phyloP scores from a whole-genome alignment of 1,139 yeast species.

The Pichia sp. region DNA sequence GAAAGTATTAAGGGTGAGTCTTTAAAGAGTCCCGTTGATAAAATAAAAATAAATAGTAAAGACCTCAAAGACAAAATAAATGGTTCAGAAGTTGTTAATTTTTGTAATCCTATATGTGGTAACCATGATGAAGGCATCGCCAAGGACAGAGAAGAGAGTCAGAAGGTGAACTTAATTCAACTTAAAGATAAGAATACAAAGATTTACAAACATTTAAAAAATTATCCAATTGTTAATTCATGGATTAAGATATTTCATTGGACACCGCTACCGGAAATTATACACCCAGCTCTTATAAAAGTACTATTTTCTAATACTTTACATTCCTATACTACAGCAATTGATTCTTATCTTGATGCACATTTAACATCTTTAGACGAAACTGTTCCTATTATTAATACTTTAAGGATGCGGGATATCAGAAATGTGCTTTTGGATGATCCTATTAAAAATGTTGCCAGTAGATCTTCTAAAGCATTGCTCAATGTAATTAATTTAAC shows the following conservation, averaged over 20 bases:
- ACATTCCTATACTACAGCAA: constrained; percentile 18
- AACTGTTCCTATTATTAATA: constrained; percentile 35
- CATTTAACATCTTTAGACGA: constrained; percentile 36
- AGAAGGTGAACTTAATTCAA: background rate
- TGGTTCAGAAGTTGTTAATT: no score
- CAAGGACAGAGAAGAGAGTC: background rate
- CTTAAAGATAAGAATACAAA: constrained; percentile 16
- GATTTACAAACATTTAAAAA: constrained; percentile 31
- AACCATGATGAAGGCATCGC: background rate
- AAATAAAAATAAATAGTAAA: no score
- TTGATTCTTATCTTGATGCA: constrained; percentile 31
- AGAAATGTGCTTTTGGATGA: constrained; percentile 34
- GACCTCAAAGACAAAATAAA: no score
- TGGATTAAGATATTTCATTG: constrained; percentile 33
- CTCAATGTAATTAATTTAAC: constrained; percentile 33
- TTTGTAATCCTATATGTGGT: no score
- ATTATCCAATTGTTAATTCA: constrained; percentile 39
- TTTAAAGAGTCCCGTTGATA: background rate
- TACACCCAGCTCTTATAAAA: constrained; percentile 22
- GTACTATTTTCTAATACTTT: constrained; percentile 22
- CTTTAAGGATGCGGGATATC: constrained; percentile 36
- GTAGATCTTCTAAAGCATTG: constrained; percentile 31
- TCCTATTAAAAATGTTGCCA: constrained; percentile 23
- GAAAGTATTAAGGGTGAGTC: background rate
- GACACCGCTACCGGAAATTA: constrained; percentile 34